A percentile compares a stretch with the other conserved stretches of the same genome.
These are phyloP conservation scores for Pluteus cervinus DNA, from an alignment of 768 basidiomycete genomes.

Conservation along the genomic window DNA sequence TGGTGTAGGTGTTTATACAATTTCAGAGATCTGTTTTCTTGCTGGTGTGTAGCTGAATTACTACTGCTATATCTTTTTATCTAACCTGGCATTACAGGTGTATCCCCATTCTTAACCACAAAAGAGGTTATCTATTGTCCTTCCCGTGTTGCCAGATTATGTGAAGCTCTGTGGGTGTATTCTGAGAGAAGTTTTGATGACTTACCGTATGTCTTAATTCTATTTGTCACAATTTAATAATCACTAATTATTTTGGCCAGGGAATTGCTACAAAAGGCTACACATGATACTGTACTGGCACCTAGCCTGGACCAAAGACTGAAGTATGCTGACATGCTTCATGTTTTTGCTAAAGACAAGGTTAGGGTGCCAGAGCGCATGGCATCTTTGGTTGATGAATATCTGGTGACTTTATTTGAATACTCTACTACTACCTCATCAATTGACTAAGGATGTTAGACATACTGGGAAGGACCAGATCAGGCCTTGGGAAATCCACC, in stretches of 20 bases:
- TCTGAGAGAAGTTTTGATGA: conserved; percentile 4
- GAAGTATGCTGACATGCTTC: conserved; percentile 1
- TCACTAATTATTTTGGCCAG: background rate
- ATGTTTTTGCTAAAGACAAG: conserved; percentile 6
- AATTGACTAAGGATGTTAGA: too few relatives aligned
- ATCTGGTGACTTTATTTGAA: too few relatives aligned
- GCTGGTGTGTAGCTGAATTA: conserved; percentile 5
- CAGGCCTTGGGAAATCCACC: too few relatives aligned
- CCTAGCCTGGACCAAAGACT: conserved; percentile 6
- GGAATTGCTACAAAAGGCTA: conserved; percentile 3
- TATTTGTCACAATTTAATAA: background rate
- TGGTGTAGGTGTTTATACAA: conserved; percentile 11
- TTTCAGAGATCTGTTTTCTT: conserved; percentile 8
- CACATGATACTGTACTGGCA: conserved; percentile 7
- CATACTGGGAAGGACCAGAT: too few relatives aligned
- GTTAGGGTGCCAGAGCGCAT: too few relatives aligned
- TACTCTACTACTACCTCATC: too few relatives aligned
- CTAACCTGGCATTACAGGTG: conserved; percentile 6
- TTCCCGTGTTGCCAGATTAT: conserved; percentile 8
- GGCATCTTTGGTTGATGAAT: too few relatives aligned
- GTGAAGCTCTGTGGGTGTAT: conserved; percentile 11
- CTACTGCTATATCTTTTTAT: background rate
- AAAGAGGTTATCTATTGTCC: conserved; percentile 10
- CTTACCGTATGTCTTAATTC: conserved; percentile 1
- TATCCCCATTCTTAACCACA: conserved; percentile 9